A percentile compares a stretch with the other conserved stretches of the same genome.
phyloP scores from a whole-genome alignment of 495 filamentous ascomycete genomes.

The Hypoxylon fuscum region DNA sequence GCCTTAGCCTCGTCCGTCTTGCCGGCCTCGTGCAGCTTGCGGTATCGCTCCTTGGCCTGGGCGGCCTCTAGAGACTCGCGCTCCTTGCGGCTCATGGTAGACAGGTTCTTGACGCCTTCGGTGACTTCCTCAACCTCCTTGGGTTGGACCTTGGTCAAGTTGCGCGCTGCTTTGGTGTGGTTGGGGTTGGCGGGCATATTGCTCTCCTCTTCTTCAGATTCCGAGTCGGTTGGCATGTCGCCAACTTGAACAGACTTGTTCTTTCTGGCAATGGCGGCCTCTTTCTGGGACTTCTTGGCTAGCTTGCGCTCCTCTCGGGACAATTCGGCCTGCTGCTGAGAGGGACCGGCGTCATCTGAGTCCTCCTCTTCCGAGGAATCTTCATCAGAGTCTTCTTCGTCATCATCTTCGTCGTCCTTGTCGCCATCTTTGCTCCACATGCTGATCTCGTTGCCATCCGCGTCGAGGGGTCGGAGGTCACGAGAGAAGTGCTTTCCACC shows the following conservation, averaged over 20 bases:
- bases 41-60: conserved; percentile 87
- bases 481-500: conserved; percentile 95
- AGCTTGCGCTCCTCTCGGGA: conserved; percentile 89
- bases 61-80: conserved; percentile 88
- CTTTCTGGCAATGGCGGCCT: conserved; percentile 80
- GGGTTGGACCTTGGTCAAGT: conserved; percentile 55
- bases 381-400: conserved; percentile 60
- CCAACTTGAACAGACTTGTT: conserved; percentile 75
- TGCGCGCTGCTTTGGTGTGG: conserved; percentile 76
- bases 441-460: conserved; percentile 78
- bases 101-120: conserved; percentile 58
- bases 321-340: conserved; percentile 55
- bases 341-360: conserved; percentile 38
- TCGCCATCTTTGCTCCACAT: conserved; percentile 70
- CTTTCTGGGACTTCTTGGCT: conserved; percentile 90
- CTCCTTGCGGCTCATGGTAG: conserved; percentile 74
- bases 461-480: conserved; percentile 84
- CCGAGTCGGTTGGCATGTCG: conserved; percentile 79
- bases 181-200: conserved; percentile 89
- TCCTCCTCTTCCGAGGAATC: conserved; percentile 46
- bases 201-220: conserved; percentile 68
- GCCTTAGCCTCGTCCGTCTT: conserved; percentile 96
- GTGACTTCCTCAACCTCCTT: conserved; percentile 55
- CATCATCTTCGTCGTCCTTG: conserved; percentile 57
- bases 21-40: conserved; percentile 93